Evolutionary conservation across 306 rosid species (phyloP), one percentile per base, ranked within the genome.

Genomic region (Hippophae gyantsensis): DNA sequence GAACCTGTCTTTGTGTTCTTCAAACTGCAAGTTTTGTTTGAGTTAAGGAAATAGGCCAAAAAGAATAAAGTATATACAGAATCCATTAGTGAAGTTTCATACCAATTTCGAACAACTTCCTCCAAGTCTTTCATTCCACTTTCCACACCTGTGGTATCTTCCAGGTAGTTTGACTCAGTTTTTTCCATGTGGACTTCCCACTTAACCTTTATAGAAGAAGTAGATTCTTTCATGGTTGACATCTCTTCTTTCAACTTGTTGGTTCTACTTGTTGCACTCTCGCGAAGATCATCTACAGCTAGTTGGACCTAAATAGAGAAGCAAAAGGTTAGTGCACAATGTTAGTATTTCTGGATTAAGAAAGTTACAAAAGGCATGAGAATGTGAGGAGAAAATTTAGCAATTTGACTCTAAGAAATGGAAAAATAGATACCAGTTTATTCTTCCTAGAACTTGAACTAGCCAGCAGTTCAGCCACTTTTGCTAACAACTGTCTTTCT

Each of bases 391-490:
- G 25, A 14, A 54, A 25, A 57, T 32, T 32, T 32, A 66, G 45
- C 26, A 48, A 41, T 41, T 49, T 14, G 13, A 10, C 13, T 66
- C 25, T 13, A 7, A 27, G 52, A 42, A 58, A 9, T 41, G 65
- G 62, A 63, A 50, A 54, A 65, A 73, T 38, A 63, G 52, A 6
- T 82, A 89, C 99, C 95, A 93, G 69, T 72, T 69, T 79, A 81
- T 80, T 93, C 94, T 93, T 93, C 79, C 99, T 89, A 56, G 90
- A 78, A 47, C 82, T 89, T 75, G 97, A 89, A 78, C 77, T 84
- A 57, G 93, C 90, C 53, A 89, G 87, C 79, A 93, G 79, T 79
- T 93, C 97, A 12, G 99, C 97, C 74, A 93, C 90, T 81, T 93
- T 93, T 66, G 79, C 84, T 69, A 93, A 72, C 55, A 93, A 61